These are phyloP conservation scores for Podaxis sp. DNA, from an alignment of 768 basidiomycete species.

Conservation along the genomic window DNA sequence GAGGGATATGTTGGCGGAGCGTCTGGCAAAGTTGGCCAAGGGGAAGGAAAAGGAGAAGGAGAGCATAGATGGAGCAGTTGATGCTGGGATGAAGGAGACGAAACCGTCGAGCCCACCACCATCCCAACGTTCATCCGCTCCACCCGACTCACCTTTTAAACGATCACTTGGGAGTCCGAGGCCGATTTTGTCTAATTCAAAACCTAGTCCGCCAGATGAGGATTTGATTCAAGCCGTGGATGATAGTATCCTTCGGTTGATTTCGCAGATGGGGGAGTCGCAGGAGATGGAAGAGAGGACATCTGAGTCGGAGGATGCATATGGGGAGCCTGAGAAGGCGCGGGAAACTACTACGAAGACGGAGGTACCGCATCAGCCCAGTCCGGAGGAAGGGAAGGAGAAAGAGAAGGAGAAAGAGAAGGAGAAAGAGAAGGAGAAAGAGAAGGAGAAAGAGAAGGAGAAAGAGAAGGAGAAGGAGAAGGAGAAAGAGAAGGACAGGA, in stretches of 20 bases:
- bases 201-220: conserved; percentile 32
- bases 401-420: conserved; percentile 14
- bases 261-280: conserved; percentile 33
- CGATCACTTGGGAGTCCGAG: conserved; percentile 6
- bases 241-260: conserved; percentile 35
- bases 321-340: conserved; percentile 15
- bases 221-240: conserved; percentile 40
- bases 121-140: background rate
- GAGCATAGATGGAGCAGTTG: conserved; percentile 33
- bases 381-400: conserved; percentile 5
- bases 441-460: conserved; percentile 8
- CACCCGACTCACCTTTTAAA: conserved; percentile 1
- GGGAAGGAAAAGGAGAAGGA: conserved; percentile 26
- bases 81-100: conserved; percentile 19
- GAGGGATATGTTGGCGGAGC: conserved; percentile 37
- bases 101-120: conserved; percentile 10
- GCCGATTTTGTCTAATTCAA: conserved; percentile 8
- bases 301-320: conserved; percentile 17
- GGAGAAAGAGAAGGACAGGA: conserved; percentile 19
- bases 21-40: conserved; percentile 36
- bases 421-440: background rate
- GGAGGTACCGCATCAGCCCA: conserved; percentile 12
- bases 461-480: too few species aligned
- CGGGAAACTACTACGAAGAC: conserved; percentile 8
- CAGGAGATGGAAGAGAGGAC: conserved; percentile 13